Evolutionary conservation across 2,329 filamentous ascomycete species (phyloP), one percentile per base, ranked within the genome.

Genomic region (Intubia oerlemansii): DNA sequence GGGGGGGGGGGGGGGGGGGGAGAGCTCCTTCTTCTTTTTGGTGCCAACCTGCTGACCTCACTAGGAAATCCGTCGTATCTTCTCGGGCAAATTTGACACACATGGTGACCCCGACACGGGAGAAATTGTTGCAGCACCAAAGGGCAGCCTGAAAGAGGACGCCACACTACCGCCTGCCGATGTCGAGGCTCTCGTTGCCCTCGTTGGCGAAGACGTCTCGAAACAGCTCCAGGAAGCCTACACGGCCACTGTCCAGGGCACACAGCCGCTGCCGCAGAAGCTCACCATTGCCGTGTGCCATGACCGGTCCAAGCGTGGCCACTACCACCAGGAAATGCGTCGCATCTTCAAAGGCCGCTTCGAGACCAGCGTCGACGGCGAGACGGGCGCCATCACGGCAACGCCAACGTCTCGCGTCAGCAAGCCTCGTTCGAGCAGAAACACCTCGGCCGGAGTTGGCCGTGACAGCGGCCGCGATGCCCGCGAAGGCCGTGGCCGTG

Each of bases 311-410:
- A 46, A 52, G 35, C 55, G 60, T 16, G 53, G 51, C 14, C 45
- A 52, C 19, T 49, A 67, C 5, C 65, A 70, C 41, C 56, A 59
- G 42, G 58, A 66, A 56, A 56, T 92, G 25, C 77, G 84, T 16
- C 72, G 73, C 23, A 73, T 91, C 35, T 92, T 92, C 48, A 56
- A 58, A n/a, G 74, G 71, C 3, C 64, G 67, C 32, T 59, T 92
- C 28, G 79, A 91, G 33, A 90, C 80, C 2, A 58, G 57, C 12
- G 90, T 82, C 3, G 51, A 57, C 23, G 30, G 34, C 10, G 44
- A 44, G 13, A 45, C 49, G 4, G 61, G 59, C 25, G 66, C 74
- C 35, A 68, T 73, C 33, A 66, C 78, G 26, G 77, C 78, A 8
- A 26, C 34, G 26, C 33, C 36, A 5, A 24, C 28, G n/a, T 15